A percentile compares a stretch with the other conserved stretches of the same genome.
Evolutionary conservation across 2,329 filamentous ascomycete genomes (phyloP).

Genomic region (Calonectria pseudoreteaudii): DNA sequence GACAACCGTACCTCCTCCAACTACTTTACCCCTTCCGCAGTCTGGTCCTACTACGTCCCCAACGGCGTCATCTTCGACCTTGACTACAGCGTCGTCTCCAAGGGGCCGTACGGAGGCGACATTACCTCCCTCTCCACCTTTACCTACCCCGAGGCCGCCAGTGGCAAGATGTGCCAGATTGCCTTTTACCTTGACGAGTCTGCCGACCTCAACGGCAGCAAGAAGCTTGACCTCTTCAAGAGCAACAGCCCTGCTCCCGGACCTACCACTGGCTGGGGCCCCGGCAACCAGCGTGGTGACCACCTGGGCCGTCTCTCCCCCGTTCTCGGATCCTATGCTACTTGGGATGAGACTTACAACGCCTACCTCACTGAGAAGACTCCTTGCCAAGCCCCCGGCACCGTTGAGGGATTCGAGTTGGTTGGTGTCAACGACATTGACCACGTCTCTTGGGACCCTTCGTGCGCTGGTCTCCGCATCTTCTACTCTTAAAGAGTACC

Average conservation of each 20-base stretch:
- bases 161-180: slow-evolving; percentile 42
- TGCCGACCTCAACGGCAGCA: slow-evolving; percentile 33
- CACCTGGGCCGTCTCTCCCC: slow-evolving; percentile 32
- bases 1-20: slow-evolving; percentile 10
- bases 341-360: slow-evolving; percentile 30
- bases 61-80: slow-evolving; percentile 38
- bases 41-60: slow-evolving; percentile 37
- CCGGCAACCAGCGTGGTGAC: slow-evolving; percentile 43
- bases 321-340: slow-evolving; percentile 6
- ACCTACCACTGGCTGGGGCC: slow-evolving; percentile 33
- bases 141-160: slow-evolving; percentile 35
- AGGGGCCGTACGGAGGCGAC: slow-evolving; percentile 39
- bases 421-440: slow-evolving; percentile 36
- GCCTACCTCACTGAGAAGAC: slow-evolving; percentile 32
- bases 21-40: slow-evolving; percentile 33
- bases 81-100: slow-evolving; percentile 26
- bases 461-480: slow-evolving; percentile 29
- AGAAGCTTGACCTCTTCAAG: slow-evolving; percentile 45
- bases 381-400: slow-evolving; percentile 30
- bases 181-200: slow-evolving; percentile 39
- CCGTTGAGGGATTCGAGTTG: slow-evolving; percentile 33
- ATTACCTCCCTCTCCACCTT: slow-evolving; percentile 45
- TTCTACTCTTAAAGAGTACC: slow-evolving; percentile 12
- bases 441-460: slow-evolving; percentile 28
- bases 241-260: slow-evolving; percentile 38